Conservation (phyloP, 352 stramenopile species). For the Phytophthora macrochlamydospora region DNA sequence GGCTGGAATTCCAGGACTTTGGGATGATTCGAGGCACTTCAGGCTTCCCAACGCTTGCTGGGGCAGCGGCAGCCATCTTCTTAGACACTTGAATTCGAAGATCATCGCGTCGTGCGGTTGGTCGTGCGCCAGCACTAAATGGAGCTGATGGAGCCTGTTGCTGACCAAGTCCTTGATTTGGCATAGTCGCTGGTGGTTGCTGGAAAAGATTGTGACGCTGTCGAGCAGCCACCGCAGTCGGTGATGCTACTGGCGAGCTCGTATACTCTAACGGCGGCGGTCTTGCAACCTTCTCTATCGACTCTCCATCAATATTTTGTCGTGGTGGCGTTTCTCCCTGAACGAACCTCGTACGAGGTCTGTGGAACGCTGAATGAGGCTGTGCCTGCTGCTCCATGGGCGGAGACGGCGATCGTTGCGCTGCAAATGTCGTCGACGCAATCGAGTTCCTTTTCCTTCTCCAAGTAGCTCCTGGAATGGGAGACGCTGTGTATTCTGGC, state of each 20-base stretch:
- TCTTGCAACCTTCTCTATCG: constrained; percentile 6
- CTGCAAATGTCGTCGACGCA: constrained; percentile 33
- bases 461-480: constrained; percentile 46
- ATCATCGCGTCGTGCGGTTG: constrained; percentile 48
- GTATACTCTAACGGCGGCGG: constrained; percentile 41
- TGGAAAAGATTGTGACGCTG: constrained; percentile 34
- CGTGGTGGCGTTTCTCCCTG: constrained; percentile 16
- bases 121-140: constrained; percentile 16
- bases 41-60: constrained; percentile 5
- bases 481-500: constrained; percentile 67
- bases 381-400: constrained; percentile 17
- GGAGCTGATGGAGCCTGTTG: constrained; percentile 11
- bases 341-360: constrained; percentile 25
- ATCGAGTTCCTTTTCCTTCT: constrained; percentile 61
- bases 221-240: constrained; percentile 25
- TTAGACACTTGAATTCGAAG: constrained; percentile 82
- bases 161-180: constrained; percentile 2
- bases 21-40: background rate
- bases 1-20: constrained; percentile 46
- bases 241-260: constrained; percentile 32
- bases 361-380: constrained; percentile 27
- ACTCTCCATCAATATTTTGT: constrained; percentile 8
- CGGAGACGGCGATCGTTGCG: constrained; percentile 22
- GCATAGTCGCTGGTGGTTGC: constrained; percentile 15
- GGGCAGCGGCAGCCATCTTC: constrained; percentile 67